A percentile compares a stretch with the other conserved stretches of the same genome.
Conservation (phyloP, 2,329 filamentous ascomycete genomes). For the Fusarium cicatricum region DNA sequence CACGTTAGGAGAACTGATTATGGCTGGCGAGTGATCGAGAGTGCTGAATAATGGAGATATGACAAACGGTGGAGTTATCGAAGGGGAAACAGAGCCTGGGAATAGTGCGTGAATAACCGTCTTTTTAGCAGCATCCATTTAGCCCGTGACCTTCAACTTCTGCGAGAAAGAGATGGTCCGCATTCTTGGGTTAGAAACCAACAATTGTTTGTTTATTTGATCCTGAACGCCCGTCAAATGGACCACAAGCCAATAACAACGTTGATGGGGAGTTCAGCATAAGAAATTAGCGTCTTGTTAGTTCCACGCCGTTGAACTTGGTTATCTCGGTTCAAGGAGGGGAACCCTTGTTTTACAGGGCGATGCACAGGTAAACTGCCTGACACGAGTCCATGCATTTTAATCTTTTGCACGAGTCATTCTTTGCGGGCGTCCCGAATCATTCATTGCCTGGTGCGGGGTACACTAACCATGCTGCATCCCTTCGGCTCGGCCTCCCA, state of each 20-base stretch:
- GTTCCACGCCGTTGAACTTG: background rate
- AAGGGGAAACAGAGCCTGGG: too few relatives aligned
- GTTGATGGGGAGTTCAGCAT: background rate
- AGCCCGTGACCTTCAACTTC: too few relatives aligned
- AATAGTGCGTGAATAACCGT: too few relatives aligned
- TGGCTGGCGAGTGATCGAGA: conserved; percentile 53
- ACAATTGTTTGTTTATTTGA: background rate
- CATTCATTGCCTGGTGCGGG: conserved; percentile 5
- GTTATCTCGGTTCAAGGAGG: background rate
- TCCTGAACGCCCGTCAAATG: background rate
- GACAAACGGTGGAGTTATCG: background rate
- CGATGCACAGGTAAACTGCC: too few relatives aligned
- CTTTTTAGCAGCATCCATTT: too few relatives aligned
- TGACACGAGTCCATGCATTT: background rate
- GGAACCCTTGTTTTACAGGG: conserved; percentile 8
- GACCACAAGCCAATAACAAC: conserved; percentile 9
- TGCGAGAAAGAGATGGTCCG: too few relatives aligned
- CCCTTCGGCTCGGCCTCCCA: background rate
- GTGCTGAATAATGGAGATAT: background rate
- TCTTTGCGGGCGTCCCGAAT: background rate
- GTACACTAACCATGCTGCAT: background rate
- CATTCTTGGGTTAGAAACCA: background rate
- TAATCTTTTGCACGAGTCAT: background rate
- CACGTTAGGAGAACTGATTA: conserved; percentile 55
- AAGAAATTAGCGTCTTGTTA: conserved; percentile 14